Percentiles rank a stretch among this genome's conserved stretches.
Evolutionary conservation across 2,329 filamentous ascomycete species (phyloP).

Genomic region (Penicillium sp.): DNA sequence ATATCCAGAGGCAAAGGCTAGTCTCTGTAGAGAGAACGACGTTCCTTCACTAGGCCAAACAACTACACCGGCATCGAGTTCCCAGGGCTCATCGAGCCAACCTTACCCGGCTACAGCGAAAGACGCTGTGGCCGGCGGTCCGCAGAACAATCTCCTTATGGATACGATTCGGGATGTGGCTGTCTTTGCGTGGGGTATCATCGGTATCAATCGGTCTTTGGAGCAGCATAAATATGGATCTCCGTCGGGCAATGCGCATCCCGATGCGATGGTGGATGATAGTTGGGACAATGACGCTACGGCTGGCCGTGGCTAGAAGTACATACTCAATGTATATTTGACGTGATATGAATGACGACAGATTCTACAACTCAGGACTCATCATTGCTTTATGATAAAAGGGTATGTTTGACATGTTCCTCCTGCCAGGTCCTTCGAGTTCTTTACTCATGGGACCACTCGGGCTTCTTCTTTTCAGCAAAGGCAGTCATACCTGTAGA

Average conservation of each 20-base stretch:
- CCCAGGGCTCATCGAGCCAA: conserved; percentile 1
- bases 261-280: conserved; percentile 19
- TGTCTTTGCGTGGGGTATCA: conserved; percentile 71
- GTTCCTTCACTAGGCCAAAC: conserved; percentile 1
- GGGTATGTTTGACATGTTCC: neutral
- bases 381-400: neutral
- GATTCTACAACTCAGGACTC: conserved; percentile 14
- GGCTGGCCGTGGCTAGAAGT: conserved; percentile 17
- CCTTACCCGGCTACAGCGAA: conserved; percentile 38
- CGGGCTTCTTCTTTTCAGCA: conserved; percentile 89
- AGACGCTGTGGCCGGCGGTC: conserved; percentile 54
- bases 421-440: neutral
- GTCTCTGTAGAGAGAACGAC: conserved; percentile 28
- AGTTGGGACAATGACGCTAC: conserved; percentile 14
- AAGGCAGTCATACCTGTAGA: conserved; percentile 79
- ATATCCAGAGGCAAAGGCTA: conserved; percentile 38
- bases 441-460: conserved; percentile 80
- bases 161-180: conserved; percentile 80
- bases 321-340: conserved; percentile 9
- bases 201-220: conserved; percentile 70
- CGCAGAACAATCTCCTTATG: conserved; percentile 71
- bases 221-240: conserved; percentile 67
- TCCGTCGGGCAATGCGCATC: conserved; percentile 61
- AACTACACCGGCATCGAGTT: conserved; percentile 2
- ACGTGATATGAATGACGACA: conserved; percentile 2